These are phyloP conservation scores for Kitagawia praeruptora DNA, from an alignment of 129 eudicot species.

Conservation along the genomic window DNA sequence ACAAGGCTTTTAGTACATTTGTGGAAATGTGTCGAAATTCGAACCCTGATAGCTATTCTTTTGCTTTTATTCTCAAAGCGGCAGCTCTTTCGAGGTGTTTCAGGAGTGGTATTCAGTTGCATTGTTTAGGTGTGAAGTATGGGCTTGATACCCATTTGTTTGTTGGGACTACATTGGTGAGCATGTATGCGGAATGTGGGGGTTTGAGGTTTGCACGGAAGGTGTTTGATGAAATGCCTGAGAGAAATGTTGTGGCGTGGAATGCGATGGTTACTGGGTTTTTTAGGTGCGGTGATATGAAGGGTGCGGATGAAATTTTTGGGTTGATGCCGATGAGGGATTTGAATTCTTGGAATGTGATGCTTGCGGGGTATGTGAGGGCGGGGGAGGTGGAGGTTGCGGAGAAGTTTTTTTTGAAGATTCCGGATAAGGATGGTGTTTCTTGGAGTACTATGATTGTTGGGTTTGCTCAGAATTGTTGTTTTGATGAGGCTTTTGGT, in stretches of 20 bases:
- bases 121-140: background rate
- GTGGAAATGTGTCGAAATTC: constrained; percentile 2
- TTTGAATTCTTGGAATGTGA: constrained; percentile 8
- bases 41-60: constrained; percentile 4
- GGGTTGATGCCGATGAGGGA: constrained; percentile 6
- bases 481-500: constrained; percentile 10
- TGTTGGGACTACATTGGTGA: constrained; percentile 10
- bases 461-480: constrained; percentile 12
- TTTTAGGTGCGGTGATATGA: constrained; percentile 5
- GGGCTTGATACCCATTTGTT: constrained; percentile 1
- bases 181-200: constrained; percentile 8
- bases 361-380: constrained; percentile 12
- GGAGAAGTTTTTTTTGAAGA: background rate
- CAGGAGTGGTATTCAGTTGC: constrained; percentile 1
- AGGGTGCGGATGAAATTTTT: constrained; percentile 4
- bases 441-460: constrained; percentile 15
- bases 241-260: constrained; percentile 12
- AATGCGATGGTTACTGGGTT: constrained; percentile 2
- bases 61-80: constrained; percentile 3
- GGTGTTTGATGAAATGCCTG: constrained; percentile 14
- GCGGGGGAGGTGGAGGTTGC: constrained; percentile 13
- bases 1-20: background rate
- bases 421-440: constrained; percentile 12
- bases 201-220: background rate
- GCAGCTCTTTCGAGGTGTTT: constrained; percentile 3